phyloP scores from a whole-genome alignment of 345 rosid species.

The Brassica rapa region DNA sequence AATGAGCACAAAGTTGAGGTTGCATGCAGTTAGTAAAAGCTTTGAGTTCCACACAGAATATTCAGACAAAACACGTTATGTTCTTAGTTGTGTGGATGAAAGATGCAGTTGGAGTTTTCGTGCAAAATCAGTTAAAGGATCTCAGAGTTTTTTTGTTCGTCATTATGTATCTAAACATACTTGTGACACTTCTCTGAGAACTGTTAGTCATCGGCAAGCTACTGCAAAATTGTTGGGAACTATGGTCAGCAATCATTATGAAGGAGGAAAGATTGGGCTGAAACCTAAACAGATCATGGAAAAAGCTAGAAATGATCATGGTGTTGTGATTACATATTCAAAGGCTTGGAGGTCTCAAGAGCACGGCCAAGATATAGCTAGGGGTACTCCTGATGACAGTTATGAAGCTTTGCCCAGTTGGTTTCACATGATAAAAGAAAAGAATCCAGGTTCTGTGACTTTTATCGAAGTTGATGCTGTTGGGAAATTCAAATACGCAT shows the following conservation, averaged over 20 bases:
- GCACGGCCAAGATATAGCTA: not conserved
- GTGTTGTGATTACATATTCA: not conserved
- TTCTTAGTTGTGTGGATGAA: too few relatives aligned
- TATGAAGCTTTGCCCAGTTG: not conserved
- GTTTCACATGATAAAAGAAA: not conserved
- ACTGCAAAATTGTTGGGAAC: too few relatives aligned
- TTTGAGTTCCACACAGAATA: too few relatives aligned
- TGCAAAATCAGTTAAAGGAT: too few relatives aligned
- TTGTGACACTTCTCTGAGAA: too few relatives aligned
- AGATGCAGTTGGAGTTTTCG: too few relatives aligned
- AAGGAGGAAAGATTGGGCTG: not conserved
- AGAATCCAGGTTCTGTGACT: not conserved
- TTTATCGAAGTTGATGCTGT: not conserved
- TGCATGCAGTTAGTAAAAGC: too few relatives aligned
- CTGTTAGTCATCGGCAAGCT: too few relatives aligned
- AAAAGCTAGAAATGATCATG: not conserved
- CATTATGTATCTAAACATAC: too few relatives aligned
- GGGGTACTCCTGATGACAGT: not conserved
- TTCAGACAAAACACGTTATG: too few relatives aligned
- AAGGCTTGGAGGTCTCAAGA: not conserved
- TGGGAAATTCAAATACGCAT: not conserved
- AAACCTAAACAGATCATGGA: not conserved
- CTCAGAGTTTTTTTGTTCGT: too few relatives aligned
- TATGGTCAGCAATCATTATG: not conserved
- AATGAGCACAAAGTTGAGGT: too few relatives aligned